These are phyloP conservation scores for Camellia sinensis DNA, from an alignment of 148 eudicot genomes.

Conservation along the genomic window DNA sequence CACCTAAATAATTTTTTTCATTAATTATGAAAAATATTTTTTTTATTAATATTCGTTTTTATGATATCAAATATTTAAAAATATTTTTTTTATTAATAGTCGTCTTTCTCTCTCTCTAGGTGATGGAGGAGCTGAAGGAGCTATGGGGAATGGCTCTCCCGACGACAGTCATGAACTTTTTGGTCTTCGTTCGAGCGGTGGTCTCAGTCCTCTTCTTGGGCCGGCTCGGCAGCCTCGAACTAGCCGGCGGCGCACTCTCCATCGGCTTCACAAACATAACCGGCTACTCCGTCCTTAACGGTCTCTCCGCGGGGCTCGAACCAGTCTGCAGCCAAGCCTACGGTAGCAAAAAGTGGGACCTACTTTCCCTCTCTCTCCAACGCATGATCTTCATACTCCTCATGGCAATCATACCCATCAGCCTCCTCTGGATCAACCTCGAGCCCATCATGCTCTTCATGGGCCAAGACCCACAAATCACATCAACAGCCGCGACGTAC, in stretches of 20 bases:
- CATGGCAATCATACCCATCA: slow-evolving; percentile 62
- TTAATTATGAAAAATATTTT: too few relatives aligned
- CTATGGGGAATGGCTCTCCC: slow-evolving; percentile 85
- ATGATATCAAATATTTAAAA: too few relatives aligned
- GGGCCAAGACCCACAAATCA: slow-evolving; percentile 76
- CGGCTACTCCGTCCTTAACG: slow-evolving; percentile 85
- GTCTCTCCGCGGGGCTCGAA: slow-evolving; percentile 83
- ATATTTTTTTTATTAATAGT: too few relatives aligned
- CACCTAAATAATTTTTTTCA: too few relatives aligned
- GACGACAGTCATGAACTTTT: slow-evolving; percentile 77
- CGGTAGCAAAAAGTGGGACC: slow-evolving; percentile 63
- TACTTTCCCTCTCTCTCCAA: slow-evolving; percentile 54
- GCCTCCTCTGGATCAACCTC: slow-evolving; percentile 62
- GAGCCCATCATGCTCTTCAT: slow-evolving; percentile 68
- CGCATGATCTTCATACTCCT: slow-evolving; percentile 79
- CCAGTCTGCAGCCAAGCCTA: slow-evolving; percentile 83
- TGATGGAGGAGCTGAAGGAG: slow-evolving; percentile 71
- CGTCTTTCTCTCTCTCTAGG: slow-evolving; percentile 26
- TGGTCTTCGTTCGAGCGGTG: slow-evolving; percentile 66
- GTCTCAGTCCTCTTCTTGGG: slow-evolving; percentile 89
- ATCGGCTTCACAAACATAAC: slow-evolving; percentile 94
- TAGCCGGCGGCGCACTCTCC: slow-evolving; percentile 94
- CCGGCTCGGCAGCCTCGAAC: slow-evolving; percentile 68
- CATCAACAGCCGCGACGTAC: slow-evolving; percentile 67
- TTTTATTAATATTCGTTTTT: too few relatives aligned